These are phyloP conservation scores for Aspergillus latus DNA, from an alignment of 2,329 filamentous ascomycete species.

Conservation along the genomic window DNA sequence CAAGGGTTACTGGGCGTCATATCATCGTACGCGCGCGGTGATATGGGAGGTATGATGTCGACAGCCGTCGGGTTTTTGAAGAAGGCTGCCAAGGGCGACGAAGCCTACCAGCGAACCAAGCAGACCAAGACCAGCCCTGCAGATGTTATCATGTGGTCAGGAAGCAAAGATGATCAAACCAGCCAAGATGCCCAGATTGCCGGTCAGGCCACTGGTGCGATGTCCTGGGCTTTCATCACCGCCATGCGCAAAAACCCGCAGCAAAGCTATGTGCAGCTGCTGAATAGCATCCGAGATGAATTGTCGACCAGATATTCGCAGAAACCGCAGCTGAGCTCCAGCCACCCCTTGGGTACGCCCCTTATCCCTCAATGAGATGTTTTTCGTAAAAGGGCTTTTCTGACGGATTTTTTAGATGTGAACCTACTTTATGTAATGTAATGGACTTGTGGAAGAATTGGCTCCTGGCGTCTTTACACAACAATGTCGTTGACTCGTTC, in stretches of 20 bases:
- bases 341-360: slow-evolving; percentile 84
- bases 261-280: slow-evolving; percentile 91
- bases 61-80: slow-evolving; percentile 84
- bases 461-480: not conserved
- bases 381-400: slow-evolving; percentile 12
- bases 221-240: slow-evolving; percentile 96
- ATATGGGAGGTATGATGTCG: slow-evolving; percentile 76
- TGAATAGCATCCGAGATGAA: slow-evolving; percentile 93
- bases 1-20: slow-evolving; percentile 67
- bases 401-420: slow-evolving; percentile 52
- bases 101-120: slow-evolving; percentile 74
- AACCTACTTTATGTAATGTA: slow-evolving; percentile 69
- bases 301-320: slow-evolving; percentile 83
- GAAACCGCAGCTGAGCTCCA: slow-evolving; percentile 94
- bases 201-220: slow-evolving; percentile 89
- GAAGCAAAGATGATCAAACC: slow-evolving; percentile 93
- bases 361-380: slow-evolving; percentile 1
- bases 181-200: slow-evolving; percentile 88
- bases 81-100: slow-evolving; percentile 76
- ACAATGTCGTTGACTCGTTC: not conserved
- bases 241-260: slow-evolving; percentile 89
- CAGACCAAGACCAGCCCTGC: slow-evolving; percentile 90
- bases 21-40: slow-evolving; percentile 76
- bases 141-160: slow-evolving; percentile 97
- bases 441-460: slow-evolving; percentile 17